Evolutionary conservation across 225 moss, liverwort and hornwort species (phyloP).

Genomic region (Sphagnum contortum): DNA sequence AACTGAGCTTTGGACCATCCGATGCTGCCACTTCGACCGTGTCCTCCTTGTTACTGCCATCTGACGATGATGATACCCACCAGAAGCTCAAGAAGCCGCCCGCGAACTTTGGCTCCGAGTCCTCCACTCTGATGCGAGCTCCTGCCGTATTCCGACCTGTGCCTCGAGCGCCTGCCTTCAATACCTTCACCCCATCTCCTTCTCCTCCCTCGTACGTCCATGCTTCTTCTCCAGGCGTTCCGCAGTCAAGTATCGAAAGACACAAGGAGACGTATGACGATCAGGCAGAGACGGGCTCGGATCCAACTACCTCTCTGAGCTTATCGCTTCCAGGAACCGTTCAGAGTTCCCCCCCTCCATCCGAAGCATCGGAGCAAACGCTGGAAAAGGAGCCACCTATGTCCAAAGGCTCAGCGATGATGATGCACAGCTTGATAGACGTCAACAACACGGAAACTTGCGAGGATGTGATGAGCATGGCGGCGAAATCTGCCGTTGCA

Average conservation of each 20-base stretch:
- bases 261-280: too few species aligned
- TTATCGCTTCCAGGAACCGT: constrained; percentile 76
- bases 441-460: background rate
- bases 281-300: constrained; percentile 17
- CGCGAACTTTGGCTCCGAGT: constrained; percentile 43
- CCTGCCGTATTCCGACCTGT: constrained; percentile 19
- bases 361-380: constrained; percentile 5
- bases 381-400: background rate
- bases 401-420: background rate
- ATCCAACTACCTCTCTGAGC: constrained; percentile 78
- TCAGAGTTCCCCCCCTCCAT: constrained; percentile 1
- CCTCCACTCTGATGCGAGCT: constrained; percentile 35
- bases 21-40: too few species aligned
- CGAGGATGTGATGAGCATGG: constrained; percentile 55
- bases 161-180: constrained; percentile 67
- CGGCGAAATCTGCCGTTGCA: constrained; percentile 69
- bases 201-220: too few species aligned
- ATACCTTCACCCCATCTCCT: constrained; percentile 37
- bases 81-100: constrained; percentile 2
- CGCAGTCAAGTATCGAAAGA: too few species aligned
- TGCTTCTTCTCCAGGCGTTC: too few species aligned
- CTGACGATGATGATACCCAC: too few species aligned
- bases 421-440: background rate
- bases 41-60: too few species aligned
- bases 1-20: too few species aligned